Evolutionary conservation across 164 flowering plant genomes (phyloP), one percentile per base, ranked within the genome.

Genomic region (Aristolochia fimbriata): DNA sequence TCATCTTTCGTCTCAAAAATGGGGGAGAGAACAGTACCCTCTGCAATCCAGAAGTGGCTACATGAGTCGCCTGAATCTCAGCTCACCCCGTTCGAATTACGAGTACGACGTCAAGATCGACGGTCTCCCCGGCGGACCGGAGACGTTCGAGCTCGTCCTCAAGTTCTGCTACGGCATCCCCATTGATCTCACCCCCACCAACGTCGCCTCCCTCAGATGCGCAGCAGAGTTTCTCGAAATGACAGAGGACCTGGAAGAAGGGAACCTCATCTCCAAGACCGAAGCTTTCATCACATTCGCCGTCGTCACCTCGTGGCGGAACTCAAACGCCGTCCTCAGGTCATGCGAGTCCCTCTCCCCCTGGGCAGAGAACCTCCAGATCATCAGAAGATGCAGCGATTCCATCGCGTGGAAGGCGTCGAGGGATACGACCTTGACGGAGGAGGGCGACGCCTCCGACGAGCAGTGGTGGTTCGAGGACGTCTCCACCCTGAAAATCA

Each of bases 341-440:
- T 68, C 83, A 2, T 88, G 96, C 58, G 86, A 81, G 58, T 70
- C 59, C 15, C 78, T 91, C 49, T 86, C 87, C 55, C 88, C 97
- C n/a, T 91, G 97, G 97, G 87, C 88, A 17, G 94, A 91, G 63
- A 91, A 83, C 71, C 80, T 88, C 58, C 96, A 88, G 51, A 82
- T 91, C 67, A 80, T 88, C 30, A 45, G 96, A 67, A 76, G 92
- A 70, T 91, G 97, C 71, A 69, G 90, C 57, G 87, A 91, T 55
- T 83, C 96, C 15, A 78, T 85, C 25, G 81, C 92, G 25, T 76
- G 79, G 76, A 85, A 83, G 66, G 80, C 73, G 43, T 73, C 70
- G 15, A 64, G 50, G 58, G 78, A 75, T 30, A 68, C 53, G 55
- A 10, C 22, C 21, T 4, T 13, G 3, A 13, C 16, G 47, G 51